Conservation (phyloP, 805 yeast genomes). For the Pichia ethanolica region DNA sequence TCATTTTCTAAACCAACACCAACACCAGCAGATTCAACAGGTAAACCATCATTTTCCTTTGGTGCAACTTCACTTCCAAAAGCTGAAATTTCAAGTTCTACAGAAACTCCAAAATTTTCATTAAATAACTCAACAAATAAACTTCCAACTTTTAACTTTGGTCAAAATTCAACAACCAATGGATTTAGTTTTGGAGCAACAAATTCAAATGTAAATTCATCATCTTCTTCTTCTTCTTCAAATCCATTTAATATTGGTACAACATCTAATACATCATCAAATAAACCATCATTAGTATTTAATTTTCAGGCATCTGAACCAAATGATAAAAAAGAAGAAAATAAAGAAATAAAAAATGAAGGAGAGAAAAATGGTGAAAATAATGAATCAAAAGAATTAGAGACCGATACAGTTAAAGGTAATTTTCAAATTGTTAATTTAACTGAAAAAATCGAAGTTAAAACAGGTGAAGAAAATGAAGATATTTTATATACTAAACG, state of each 20-base stretch:
- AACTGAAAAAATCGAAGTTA: conserved; percentile 44
- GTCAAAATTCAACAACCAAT: not conserved
- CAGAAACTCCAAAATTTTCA: no score
- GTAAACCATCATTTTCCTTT: not conserved
- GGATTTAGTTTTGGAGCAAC: conserved; percentile 1
- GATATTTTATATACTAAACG: conserved; percentile 53
- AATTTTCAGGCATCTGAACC: conserved; percentile 1
- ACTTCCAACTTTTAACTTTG: conserved; percentile 1
- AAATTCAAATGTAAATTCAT: not conserved
- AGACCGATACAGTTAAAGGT: conserved; percentile 40
- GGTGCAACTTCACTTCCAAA: not conserved
- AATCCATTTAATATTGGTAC: conserved; percentile 12
- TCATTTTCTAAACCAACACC: not conserved
- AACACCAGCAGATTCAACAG: not conserved
- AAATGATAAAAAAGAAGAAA: conserved; percentile 4
- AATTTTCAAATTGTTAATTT: conserved; percentile 41
- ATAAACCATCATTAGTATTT: not conserved
- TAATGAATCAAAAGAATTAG: conserved; percentile 30
- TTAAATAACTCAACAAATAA: no score
- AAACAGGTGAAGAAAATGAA: conserved; percentile 87
- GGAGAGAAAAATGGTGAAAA: not conserved
- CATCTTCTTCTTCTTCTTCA: conserved; percentile 1
- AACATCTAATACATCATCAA: not conserved
- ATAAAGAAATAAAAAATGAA: not conserved
- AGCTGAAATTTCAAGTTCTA: no score